phyloP scores from a whole-genome alignment of 768 basidiomycete genomes.

The Coprinopsis cinerea region DNA sequence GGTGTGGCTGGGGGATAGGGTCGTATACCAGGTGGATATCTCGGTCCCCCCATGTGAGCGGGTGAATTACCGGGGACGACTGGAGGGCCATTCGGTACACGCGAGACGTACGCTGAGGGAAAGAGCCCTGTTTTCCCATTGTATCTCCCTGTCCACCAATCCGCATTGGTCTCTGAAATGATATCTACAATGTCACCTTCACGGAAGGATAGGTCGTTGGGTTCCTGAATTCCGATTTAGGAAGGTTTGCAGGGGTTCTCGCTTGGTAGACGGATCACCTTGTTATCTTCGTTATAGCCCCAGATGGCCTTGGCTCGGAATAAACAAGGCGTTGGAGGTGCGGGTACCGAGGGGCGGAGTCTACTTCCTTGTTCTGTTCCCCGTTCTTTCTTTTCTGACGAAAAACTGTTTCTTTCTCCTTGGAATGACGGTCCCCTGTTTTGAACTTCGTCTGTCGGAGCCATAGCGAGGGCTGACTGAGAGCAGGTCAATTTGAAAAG shows the following conservation, averaged over 20 bases:
- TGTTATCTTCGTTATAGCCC: constrained; percentile 57
- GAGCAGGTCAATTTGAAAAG: constrained; percentile 38
- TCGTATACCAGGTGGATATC: no score
- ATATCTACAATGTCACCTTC: constrained; percentile 73
- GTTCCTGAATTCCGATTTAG: constrained; percentile 38
- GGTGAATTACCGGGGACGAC: no score
- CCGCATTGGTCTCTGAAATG: constrained; percentile 62
- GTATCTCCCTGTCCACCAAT: constrained; percentile 82
- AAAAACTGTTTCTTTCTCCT: no score
- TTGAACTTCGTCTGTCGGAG: no score
- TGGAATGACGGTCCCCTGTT: no score
- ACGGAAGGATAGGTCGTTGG: constrained; percentile 67
- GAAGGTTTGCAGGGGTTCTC: no score
- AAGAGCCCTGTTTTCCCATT: constrained; percentile 66
- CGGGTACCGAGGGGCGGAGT: no score
- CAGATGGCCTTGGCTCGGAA: constrained; percentile 51
- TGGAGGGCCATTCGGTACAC: constrained; percentile 15
- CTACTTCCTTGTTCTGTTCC: no score
- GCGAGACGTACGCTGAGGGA: constrained; percentile 58
- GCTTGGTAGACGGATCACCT: constrained; percentile 29
- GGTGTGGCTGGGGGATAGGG: no score
- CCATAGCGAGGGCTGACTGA: no score
- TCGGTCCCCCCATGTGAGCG: no score
- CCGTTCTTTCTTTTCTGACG: no score
- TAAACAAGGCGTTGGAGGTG: constrained; percentile 17